phyloP scores from a whole-genome alignment of 495 filamentous ascomycete species.

The Choiromyces venosus region DNA sequence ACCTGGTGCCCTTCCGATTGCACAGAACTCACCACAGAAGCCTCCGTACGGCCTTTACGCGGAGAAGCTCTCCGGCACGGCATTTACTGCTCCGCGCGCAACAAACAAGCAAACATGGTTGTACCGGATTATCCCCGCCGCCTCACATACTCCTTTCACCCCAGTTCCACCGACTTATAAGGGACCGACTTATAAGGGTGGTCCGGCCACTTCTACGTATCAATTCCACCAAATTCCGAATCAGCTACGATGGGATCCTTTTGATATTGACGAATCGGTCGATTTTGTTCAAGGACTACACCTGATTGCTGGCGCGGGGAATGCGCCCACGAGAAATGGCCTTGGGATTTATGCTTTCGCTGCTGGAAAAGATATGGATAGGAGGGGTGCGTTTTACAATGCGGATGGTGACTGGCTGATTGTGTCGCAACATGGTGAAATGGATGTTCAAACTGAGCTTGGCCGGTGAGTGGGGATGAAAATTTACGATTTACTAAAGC shows the following conservation, averaged over 20 bases:
- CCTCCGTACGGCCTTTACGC: slow-evolving; percentile 77
- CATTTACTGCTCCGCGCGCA: slow-evolving; percentile 83
- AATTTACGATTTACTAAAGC: slow-evolving; percentile 41
- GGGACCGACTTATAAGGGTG: slow-evolving; percentile 2
- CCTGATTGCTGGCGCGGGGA: slow-evolving; percentile 74
- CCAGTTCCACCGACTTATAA: slow-evolving; percentile 40
- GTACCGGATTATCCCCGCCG: slow-evolving; percentile 82
- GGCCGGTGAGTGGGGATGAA: slow-evolving; percentile 46
- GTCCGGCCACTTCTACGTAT: not conserved
- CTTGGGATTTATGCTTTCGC: slow-evolving; percentile 78
- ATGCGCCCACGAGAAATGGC: slow-evolving; percentile 73
- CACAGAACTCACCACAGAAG: slow-evolving; percentile 83
- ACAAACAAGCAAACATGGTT: slow-evolving; percentile 92
- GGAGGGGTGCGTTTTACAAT: slow-evolving; percentile 68
- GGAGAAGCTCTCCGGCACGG: slow-evolving; percentile 89
- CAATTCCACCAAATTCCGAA: slow-evolving; percentile 71
- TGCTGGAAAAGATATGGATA: slow-evolving; percentile 69
- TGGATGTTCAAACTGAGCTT: slow-evolving; percentile 78
- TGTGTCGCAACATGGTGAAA: slow-evolving; percentile 72
- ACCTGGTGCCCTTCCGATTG: slow-evolving; percentile 49
- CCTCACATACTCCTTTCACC: slow-evolving; percentile 70
- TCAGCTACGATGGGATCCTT: slow-evolving; percentile 87
- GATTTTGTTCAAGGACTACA: slow-evolving; percentile 55
- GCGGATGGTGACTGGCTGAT: slow-evolving; percentile 85
- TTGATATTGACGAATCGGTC: slow-evolving; percentile 55